Evolutionary conservation across 345 rosid species (phyloP).

Genomic region (Lagerstroemia speciosa): DNA sequence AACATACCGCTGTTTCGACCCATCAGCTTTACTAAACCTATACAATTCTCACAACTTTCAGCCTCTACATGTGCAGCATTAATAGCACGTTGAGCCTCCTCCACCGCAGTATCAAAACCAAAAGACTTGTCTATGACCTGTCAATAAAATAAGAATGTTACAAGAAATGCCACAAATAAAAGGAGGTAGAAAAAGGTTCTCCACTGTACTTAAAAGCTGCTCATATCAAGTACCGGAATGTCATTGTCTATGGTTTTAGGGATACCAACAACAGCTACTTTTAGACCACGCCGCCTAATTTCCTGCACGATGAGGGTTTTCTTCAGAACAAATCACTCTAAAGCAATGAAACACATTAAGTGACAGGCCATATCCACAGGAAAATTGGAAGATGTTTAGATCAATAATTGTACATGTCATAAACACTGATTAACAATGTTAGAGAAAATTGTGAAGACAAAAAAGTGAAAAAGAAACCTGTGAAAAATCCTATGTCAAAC

Average conservation of each 20-base stretch:
- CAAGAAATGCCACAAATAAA: background rate
- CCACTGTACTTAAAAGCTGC: background rate
- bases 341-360: background rate
- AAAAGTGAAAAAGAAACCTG: background rate
- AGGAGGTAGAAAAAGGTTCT: background rate
- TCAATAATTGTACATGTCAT: background rate
- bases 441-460: background rate
- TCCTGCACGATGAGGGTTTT: slow-evolving; percentile 37
- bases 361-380: no score
- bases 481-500: background rate
- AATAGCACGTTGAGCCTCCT: slow-evolving; percentile 94
- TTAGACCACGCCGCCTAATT: slow-evolving; percentile 68
- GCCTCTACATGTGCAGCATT: slow-evolving; percentile 94
- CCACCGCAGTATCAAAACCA: slow-evolving; percentile 91
- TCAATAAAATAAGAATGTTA: slow-evolving; percentile 8
- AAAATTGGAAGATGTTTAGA: background rate
- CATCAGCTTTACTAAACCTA: slow-evolving; percentile 89
- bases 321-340: background rate
- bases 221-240: slow-evolving; percentile 53
- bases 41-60: slow-evolving; percentile 60
- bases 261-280: slow-evolving; percentile 75
- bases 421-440: background rate
- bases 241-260: slow-evolving; percentile 94
- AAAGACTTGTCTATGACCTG: slow-evolving; percentile 92
- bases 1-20: slow-evolving; percentile 78